Evolutionary conservation across 139 green algal genomes (phyloP).

Genomic region (Medakamo hakoo): DNA sequence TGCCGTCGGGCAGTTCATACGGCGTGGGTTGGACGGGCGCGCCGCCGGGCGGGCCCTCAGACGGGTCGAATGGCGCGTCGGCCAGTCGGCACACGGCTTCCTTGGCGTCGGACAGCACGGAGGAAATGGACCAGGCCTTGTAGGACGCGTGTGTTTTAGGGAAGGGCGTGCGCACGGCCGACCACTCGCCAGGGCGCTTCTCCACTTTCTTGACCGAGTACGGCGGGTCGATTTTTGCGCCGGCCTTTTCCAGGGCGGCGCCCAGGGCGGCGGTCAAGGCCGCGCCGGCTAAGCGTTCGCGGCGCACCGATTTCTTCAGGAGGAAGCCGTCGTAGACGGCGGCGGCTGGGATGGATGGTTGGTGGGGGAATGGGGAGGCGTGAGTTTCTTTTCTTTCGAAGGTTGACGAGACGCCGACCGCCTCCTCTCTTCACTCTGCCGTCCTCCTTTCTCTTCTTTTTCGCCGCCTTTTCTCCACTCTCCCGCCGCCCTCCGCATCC

Average conservation of each 20-base stretch:
- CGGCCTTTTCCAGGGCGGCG: too few species aligned
- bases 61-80: slow-evolving; percentile 56
- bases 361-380: neutral
- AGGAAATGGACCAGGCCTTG: slow-evolving; percentile 24
- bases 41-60: slow-evolving; percentile 27
- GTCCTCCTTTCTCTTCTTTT: neutral
- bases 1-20: slow-evolving; percentile 71
- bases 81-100: slow-evolving; percentile 58
- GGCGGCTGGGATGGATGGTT: slow-evolving; percentile 37
- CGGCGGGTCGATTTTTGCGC: slow-evolving; percentile 47
- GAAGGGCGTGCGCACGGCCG: too few species aligned
- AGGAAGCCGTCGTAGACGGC: slow-evolving; percentile 88
- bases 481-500: slow-evolving; percentile 1
- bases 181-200: slow-evolving; percentile 33
- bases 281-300: slow-evolving; percentile 48
- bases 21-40: slow-evolving; percentile 54
- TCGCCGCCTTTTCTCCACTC: slow-evolving; percentile 1
- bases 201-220: slow-evolving; percentile 63
- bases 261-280: slow-evolving; percentile 46
- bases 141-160: slow-evolving; percentile 27
- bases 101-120: slow-evolving; percentile 62
- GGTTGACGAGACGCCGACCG: neutral
- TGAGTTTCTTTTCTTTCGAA: slow-evolving; percentile 1
- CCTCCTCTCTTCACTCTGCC: neutral
- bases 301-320: slow-evolving; percentile 60